Evolutionary conservation across 2,329 filamentous ascomycete species (phyloP).

Genomic region (Pestalotiopsis sp.): DNA sequence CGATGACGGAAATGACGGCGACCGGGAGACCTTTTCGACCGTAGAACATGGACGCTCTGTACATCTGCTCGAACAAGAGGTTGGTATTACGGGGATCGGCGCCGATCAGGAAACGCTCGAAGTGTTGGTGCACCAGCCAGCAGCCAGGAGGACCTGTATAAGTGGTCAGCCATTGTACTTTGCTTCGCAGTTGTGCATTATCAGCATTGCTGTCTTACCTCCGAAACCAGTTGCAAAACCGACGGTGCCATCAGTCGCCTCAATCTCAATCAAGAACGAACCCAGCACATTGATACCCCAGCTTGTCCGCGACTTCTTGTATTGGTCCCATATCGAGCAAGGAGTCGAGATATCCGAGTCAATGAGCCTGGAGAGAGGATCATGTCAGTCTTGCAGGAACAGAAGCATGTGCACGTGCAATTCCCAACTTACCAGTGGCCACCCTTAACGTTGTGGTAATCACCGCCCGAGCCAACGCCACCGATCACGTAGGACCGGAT

Average conservation of each 20-base stretch:
- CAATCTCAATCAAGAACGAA: slow-evolving; percentile 88
- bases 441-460: slow-evolving; percentile 90
- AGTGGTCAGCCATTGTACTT: neutral
- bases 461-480: slow-evolving; percentile 63
- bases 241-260: slow-evolving; percentile 87
- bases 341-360: slow-evolving; percentile 92
- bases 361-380: slow-evolving; percentile 68
- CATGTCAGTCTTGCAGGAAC: neutral
- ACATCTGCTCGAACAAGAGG: slow-evolving; percentile 95
- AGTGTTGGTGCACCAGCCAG: slow-evolving; percentile 93
- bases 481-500: slow-evolving; percentile 74
- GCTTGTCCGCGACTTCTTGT: slow-evolving; percentile 83
- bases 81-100: slow-evolving; percentile 91
- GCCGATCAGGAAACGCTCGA: slow-evolving; percentile 87
- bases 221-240: slow-evolving; percentile 95
- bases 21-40: slow-evolving; percentile 89
- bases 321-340: slow-evolving; percentile 87
- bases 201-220: slow-evolving; percentile 44
- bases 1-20: slow-evolving; percentile 92
- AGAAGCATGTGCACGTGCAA: neutral
- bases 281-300: slow-evolving; percentile 97
- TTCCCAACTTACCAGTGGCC: slow-evolving; percentile 61
- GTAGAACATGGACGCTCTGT: slow-evolving; percentile 94
- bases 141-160: slow-evolving; percentile 77
- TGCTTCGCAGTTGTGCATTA: neutral